These are phyloP conservation scores for Letharia lupina DNA, from an alignment of 495 filamentous ascomycete species.

Conservation along the genomic window DNA sequence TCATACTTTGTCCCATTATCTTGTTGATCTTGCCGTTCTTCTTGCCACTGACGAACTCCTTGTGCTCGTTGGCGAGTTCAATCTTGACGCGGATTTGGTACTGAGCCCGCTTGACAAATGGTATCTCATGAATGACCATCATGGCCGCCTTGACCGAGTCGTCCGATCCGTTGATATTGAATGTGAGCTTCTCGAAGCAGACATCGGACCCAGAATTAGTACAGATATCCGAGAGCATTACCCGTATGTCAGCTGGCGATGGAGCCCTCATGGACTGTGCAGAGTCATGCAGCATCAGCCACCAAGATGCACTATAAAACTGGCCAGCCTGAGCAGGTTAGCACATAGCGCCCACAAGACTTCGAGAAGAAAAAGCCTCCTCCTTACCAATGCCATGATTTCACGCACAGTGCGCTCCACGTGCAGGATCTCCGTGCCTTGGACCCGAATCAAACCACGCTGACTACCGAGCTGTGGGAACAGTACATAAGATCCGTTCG, in stretches of 20 bases:
- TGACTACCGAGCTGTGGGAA: slow-evolving; percentile 79
- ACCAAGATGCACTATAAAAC: slow-evolving; percentile 97
- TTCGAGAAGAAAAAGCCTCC: neutral
- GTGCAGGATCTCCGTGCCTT: slow-evolving; percentile 84
- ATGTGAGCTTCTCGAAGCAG: slow-evolving; percentile 85
- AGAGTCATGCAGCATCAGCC: slow-evolving; percentile 72
- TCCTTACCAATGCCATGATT: slow-evolving; percentile 80
- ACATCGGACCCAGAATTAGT: slow-evolving; percentile 93
- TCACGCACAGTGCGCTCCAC: slow-evolving; percentile 90
- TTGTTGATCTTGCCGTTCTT: slow-evolving; percentile 99
- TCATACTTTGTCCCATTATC: slow-evolving; percentile 93
- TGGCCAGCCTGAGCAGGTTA: slow-evolving; percentile 65
- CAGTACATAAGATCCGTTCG: slow-evolving; percentile 87
- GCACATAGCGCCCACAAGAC: slow-evolving; percentile 16
- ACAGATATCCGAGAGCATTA: slow-evolving; percentile 91
- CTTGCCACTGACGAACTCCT: slow-evolving; percentile 98
- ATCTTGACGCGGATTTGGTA: slow-evolving; percentile 96
- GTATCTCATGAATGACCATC: slow-evolving; percentile 83
- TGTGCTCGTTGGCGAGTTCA: slow-evolving; percentile 97
- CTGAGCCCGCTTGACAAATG: slow-evolving; percentile 75
- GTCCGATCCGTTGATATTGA: slow-evolving; percentile 89
- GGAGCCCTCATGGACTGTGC: slow-evolving; percentile 57
- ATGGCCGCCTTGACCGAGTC: slow-evolving; percentile 91
- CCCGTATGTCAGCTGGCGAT: slow-evolving; percentile 64
- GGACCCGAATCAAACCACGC: slow-evolving; percentile 71